Evolutionary conservation across 306 rosid species (phyloP).

Genomic region (Hippophae tibetana): DNA sequence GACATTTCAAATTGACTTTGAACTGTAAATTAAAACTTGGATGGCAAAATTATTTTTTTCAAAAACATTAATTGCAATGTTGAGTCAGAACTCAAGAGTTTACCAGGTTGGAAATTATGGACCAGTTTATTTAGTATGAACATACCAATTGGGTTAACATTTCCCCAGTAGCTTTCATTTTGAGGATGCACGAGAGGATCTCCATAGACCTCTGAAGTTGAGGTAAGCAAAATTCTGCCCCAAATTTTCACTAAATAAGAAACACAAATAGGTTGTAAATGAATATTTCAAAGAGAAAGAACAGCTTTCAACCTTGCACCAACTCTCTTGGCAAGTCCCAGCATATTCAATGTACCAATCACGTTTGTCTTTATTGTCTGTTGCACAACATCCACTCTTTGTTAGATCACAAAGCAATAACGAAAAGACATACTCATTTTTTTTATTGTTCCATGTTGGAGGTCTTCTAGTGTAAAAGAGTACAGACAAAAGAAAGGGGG

Average conservation of each 20-base stretch:
- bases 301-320: conserved; percentile 69
- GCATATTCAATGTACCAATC: conserved; percentile 95
- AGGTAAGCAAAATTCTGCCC: conserved; percentile 89
- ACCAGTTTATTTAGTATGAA: neutral
- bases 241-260: conserved; percentile 20
- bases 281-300: neutral
- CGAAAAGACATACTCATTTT: neutral
- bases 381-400: conserved; percentile 9
- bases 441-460: neutral
- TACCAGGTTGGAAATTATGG: too few relatives aligned
- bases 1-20: too few relatives aligned
- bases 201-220: conserved; percentile 96
- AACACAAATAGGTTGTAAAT: conserved; percentile 10
- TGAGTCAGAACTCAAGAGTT: too few relatives aligned
- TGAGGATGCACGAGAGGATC: conserved; percentile 98
- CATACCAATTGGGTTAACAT: conserved; percentile 92
- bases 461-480: neutral
- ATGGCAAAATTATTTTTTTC: too few relatives aligned
- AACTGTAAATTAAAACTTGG: too few relatives aligned
- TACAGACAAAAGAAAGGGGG: neutral
- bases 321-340: conserved; percentile 96
- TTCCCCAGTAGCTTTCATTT: conserved; percentile 92
- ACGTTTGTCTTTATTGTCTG: conserved; percentile 98
- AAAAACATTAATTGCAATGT: too few relatives aligned
- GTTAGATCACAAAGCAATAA: conserved; percentile 9